Evolutionary conservation across 1,139 yeast genomes (phyloP), one percentile per base, ranked within the genome.

Genomic region (Keqinozyma sinolaborantium): DNA sequence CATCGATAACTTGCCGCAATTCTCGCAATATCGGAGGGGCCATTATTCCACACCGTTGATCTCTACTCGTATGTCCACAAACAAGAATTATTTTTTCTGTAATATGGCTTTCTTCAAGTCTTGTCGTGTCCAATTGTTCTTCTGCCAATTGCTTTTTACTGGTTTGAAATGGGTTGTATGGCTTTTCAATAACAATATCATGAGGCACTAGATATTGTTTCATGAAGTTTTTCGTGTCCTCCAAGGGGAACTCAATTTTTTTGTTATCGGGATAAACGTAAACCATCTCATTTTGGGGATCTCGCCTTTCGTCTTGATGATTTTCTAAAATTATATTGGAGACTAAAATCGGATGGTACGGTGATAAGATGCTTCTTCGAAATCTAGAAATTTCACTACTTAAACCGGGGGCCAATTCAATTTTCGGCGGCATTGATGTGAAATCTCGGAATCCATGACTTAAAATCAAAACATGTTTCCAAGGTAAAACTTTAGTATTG

Each of bases 11-110:
- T 23, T 31, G 11, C 4, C 30, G 18, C 3, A 83, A 75, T 50
- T 83, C 88, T 4, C 59, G 45, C 25, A 54, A 48, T 0, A 83
- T 48, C 13, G 76, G 33, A 0, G 87, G 87, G 0, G 83, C 90
- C 8, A 79, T 44, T 13, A 55, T 46, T 0, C 90, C 92, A 56
- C 94, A 83, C 27, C 94, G 51, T 1, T 64, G 58, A 49, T 83
- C 94, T 36, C 92, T 53, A 28, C 67, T 55, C 0, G 64, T 49
- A 46, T 83, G 94, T 0, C 87, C 90, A 53, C 94, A 83, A 2
- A 80, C 71, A 15, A 82, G 53, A 0, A 79, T 52, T 32, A 69
- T 35, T 24, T 55, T 58, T 16, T 50, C 48, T 1, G 33, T 39
- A 5, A 60, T 27, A 0, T 36, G 28, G 8, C 25, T 29, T 31